phyloP scores from a whole-genome alignment of 2,329 filamentous ascomycete genomes.

The Capronia coronata region DNA sequence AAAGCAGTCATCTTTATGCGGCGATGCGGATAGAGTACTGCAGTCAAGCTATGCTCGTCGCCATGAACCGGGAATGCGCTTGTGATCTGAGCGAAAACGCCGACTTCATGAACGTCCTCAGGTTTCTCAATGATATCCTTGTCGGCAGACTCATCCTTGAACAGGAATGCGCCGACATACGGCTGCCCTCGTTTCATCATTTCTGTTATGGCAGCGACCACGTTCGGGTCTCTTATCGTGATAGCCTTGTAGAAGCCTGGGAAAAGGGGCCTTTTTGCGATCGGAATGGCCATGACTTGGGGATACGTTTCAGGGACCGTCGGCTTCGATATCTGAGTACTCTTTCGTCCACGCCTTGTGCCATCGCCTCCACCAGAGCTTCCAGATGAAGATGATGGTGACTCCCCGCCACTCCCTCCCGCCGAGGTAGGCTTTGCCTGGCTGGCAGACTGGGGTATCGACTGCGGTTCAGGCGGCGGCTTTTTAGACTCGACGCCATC shows the following conservation, averaged over 20 bases:
- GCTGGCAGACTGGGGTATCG: conserved; percentile 35
- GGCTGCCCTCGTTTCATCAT: conserved; percentile 96
- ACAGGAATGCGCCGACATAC: conserved; percentile 92
- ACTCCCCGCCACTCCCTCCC: conserved; percentile 36
- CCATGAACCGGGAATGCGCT: conserved; percentile 88
- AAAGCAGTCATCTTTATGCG: conserved; percentile 84
- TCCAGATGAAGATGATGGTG: conserved; percentile 41
- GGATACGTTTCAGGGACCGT: conserved; percentile 92
- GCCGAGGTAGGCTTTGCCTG: conserved; percentile 39
- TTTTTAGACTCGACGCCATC: conserved; percentile 39
- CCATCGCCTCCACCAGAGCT: conserved; percentile 43
- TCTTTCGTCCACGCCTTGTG: conserved; percentile 64
- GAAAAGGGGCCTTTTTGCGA: conserved; percentile 86
- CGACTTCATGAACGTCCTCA: conserved; percentile 89
- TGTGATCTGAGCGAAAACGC: conserved; percentile 96
- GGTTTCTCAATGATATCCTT: conserved; percentile 86
- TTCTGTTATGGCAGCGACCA: conserved; percentile 86
- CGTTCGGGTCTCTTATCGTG: conserved; percentile 87
- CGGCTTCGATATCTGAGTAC: conserved; percentile 71
- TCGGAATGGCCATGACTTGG: conserved; percentile 94
- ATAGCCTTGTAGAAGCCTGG: conserved; percentile 99
- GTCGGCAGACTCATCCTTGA: conserved; percentile 93
- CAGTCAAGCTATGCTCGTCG: conserved; percentile 77
- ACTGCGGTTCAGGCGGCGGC: conserved; percentile 44
- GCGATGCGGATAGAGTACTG: conserved; percentile 91